Evolutionary conservation across 257 asterid species (phyloP).

Genomic region (Ophiorrhiza pumila): DNA sequence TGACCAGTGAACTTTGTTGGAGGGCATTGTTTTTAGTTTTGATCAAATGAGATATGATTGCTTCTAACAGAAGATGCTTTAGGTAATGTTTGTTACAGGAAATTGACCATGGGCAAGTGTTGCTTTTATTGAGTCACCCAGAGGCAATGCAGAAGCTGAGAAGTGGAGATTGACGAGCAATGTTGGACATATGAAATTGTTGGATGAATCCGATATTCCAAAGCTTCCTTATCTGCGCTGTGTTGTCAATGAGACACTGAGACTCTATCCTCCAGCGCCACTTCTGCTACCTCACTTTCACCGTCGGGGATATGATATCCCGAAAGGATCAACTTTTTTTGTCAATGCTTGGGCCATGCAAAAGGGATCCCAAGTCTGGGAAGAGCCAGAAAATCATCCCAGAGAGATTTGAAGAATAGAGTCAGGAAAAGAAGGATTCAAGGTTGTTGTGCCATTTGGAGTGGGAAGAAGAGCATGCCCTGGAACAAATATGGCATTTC

Average conservation of each 20-base stretch:
- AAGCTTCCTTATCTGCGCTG: conserved; percentile 18
- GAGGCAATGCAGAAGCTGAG: conserved; percentile 32
- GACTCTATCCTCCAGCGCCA: conserved; percentile 19
- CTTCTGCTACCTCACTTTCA: conserved; percentile 24
- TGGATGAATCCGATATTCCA: conserved; percentile 20
- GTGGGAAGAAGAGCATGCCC: conserved; percentile 26
- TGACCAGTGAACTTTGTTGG: no score
- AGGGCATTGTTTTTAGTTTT: no score
- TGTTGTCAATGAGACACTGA: conserved; percentile 16
- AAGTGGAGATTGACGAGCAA: conserved; percentile 41
- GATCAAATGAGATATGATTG: no score
- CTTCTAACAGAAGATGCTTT: no score
- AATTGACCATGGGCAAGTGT: conserved; percentile 51
- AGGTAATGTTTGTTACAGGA: conserved; percentile 50
- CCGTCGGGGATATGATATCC: conserved; percentile 10
- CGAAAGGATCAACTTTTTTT: conserved; percentile 16
- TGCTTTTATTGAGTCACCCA: conserved; percentile 40
- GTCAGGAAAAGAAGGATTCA: conserved; percentile 8
- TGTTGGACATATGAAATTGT: conserved; percentile 34
- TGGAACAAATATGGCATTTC: conserved; percentile 9
- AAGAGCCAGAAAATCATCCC: conserved; percentile 18
- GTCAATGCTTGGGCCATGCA: conserved; percentile 12
- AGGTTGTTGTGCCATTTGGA: conserved; percentile 24
- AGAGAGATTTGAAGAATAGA: conserved; percentile 16
- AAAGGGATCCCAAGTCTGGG: conserved; percentile 14